Percentiles rank a stretch among this genome's conserved stretches.
phyloP scores from a whole-genome alignment of 1,284 basidiomycete genomes.

The Gymnopus androsaceus region DNA sequence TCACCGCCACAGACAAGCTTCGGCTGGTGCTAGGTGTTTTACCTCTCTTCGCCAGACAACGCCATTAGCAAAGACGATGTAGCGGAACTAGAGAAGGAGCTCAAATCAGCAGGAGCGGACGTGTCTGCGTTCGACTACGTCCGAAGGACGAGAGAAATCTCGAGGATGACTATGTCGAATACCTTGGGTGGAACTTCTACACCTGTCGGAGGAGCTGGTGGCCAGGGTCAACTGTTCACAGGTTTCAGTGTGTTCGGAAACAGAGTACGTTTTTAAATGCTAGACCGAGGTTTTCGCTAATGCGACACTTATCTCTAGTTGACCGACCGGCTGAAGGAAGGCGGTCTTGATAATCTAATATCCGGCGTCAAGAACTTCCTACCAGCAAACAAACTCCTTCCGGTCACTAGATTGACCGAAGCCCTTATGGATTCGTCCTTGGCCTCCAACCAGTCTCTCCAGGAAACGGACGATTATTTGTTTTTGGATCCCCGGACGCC shows the following conservation, averaged over 20 bases:
- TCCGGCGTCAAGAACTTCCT: slow-evolving; percentile 99
- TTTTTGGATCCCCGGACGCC: slow-evolving; percentile 90
- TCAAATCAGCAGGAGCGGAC: slow-evolving; percentile 80
- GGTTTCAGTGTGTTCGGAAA: slow-evolving; percentile 94
- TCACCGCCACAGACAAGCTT: slow-evolving; percentile 86
- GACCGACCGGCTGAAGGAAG: slow-evolving; percentile 92
- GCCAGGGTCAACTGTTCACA: slow-evolving; percentile 79
- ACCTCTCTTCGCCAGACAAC: slow-evolving; percentile 83
- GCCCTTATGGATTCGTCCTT: slow-evolving; percentile 96
- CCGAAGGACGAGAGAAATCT: slow-evolving; percentile 88
- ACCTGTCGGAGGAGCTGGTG: slow-evolving; percentile 69
- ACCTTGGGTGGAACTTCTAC: slow-evolving; percentile 65
- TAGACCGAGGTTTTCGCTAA: neutral
- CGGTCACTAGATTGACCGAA: slow-evolving; percentile 90
- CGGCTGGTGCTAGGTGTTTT: slow-evolving; percentile 93
- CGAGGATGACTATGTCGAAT: slow-evolving; percentile 82
- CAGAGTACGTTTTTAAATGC: slow-evolving; percentile 54
- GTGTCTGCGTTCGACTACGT: slow-evolving; percentile 92
- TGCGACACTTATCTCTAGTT: slow-evolving; percentile 48
- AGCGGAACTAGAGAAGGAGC: slow-evolving; percentile 83
- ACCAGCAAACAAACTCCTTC: slow-evolving; percentile 91
- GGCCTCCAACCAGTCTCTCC: slow-evolving; percentile 89
- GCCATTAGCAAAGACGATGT: slow-evolving; percentile 85
- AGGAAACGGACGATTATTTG: slow-evolving; percentile 96
- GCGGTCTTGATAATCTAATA: slow-evolving; percentile 92